Percentiles rank a stretch among this genome's conserved stretches.
Evolutionary conservation across 805 yeast species (phyloP).

Genomic region (Komagataella ulmi): DNA sequence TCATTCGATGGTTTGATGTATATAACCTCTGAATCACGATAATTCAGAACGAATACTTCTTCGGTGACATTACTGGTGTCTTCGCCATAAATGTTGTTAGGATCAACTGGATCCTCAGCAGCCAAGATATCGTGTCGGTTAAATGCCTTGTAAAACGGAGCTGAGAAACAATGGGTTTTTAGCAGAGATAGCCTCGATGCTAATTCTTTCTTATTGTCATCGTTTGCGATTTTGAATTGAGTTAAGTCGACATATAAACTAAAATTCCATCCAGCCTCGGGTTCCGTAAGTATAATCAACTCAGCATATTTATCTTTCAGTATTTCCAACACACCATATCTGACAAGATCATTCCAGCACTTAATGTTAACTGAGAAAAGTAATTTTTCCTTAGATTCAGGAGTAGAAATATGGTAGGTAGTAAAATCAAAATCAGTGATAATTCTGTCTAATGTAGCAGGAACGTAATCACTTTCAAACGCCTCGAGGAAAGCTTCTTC

Average conservation of each 20-base stretch:
- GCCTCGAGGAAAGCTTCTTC: conserved; percentile 72
- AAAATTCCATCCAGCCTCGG: conserved; percentile 75
- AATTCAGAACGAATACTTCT: conserved; percentile 56
- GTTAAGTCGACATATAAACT: conserved; percentile 57
- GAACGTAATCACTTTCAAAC: conserved; percentile 31
- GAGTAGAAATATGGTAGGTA: conserved; percentile 85
- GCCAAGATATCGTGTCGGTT: conserved; percentile 61
- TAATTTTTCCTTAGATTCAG: conserved; percentile 53
- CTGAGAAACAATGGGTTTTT: conserved; percentile 81
- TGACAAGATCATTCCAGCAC: conserved; percentile 61
- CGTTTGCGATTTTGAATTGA: conserved; percentile 21
- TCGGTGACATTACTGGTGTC: conserved; percentile 28
- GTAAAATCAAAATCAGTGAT: conserved; percentile 95
- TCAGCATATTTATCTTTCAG: conserved; percentile 38
- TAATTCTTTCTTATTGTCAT: conserved; percentile 35
- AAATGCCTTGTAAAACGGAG: conserved; percentile 86
- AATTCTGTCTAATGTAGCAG: conserved; percentile 62
- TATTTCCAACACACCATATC: conserved; percentile 49
- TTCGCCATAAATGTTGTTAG: conserved; percentile 27
- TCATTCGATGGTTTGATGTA: conserved; percentile 87
- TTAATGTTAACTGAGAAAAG: conserved; percentile 60
- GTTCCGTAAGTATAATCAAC: conserved; percentile 22
- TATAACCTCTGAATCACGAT: conserved; percentile 89
- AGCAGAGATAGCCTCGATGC: conserved; percentile 58
- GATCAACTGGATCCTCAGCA: conserved; percentile 20